These are phyloP conservation scores for Suillus sp. DNA, from an alignment of 768 basidiomycete species.

Conservation along the genomic window DNA sequence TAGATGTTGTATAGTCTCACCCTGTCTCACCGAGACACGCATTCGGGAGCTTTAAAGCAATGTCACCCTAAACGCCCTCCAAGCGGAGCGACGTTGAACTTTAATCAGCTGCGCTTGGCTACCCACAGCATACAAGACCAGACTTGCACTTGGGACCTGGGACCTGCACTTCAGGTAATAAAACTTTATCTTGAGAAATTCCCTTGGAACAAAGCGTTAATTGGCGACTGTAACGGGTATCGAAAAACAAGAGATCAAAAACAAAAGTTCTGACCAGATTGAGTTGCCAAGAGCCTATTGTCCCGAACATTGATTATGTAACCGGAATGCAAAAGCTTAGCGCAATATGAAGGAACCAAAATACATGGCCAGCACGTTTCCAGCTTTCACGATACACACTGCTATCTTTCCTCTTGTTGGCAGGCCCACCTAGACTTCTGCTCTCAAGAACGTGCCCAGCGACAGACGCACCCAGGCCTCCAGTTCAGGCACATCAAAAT, in stretches of 20 bases:
- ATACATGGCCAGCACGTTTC: background rate
- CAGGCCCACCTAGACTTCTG: slow-evolving; percentile 7
- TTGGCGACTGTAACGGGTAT: background rate
- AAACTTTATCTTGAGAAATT: background rate
- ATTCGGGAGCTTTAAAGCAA: background rate
- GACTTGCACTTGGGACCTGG: background rate
- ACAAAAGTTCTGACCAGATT: background rate
- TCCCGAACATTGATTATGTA: slow-evolving; percentile 5
- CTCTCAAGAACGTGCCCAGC: background rate
- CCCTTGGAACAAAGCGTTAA: background rate
- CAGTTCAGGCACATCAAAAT: background rate
- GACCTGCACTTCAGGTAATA: background rate
- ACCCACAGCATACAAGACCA: background rate
- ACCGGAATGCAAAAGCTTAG: background rate
- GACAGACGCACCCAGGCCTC: background rate
- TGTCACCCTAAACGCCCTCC: background rate
- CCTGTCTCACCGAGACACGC: background rate
- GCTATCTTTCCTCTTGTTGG: background rate
- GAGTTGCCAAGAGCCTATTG: background rate
- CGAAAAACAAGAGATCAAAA: background rate
- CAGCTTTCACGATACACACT: background rate
- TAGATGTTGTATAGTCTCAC: background rate
- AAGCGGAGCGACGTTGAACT: background rate
- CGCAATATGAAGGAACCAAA: background rate
- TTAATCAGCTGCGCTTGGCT: slow-evolving; percentile 1